A percentile compares a stretch with the other conserved stretches of the same genome.
These are phyloP conservation scores for Avena insularis DNA, from an alignment of 176 grass and related monocot species.

Conservation along the genomic window DNA sequence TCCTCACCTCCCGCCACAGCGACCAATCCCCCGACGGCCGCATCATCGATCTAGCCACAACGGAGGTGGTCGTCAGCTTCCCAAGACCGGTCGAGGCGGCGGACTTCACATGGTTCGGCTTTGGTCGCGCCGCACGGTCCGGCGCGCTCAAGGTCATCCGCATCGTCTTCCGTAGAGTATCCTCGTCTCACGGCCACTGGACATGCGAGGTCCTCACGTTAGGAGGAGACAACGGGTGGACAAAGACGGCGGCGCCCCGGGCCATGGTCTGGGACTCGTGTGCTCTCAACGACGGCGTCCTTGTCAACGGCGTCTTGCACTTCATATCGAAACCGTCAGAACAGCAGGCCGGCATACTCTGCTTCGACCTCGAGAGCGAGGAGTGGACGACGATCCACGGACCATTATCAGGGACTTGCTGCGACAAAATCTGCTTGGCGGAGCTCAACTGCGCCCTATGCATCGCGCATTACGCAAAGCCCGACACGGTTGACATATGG, in stretches of 20 bases:
- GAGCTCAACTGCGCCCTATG: too few species aligned
- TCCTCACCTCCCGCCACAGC: background rate
- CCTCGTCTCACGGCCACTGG: too few species aligned
- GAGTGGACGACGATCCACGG: background rate
- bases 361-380: too few species aligned
- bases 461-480: too few species aligned
- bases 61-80: background rate
- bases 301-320: background rate
- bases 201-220: background rate
- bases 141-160: background rate
- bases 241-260: background rate
- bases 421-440: too few species aligned
- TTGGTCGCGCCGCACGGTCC: background rate
- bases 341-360: too few species aligned
- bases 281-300: background rate
- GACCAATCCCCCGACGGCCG: background rate
- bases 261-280: background rate
- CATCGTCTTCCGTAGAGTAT: background rate
- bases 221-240: background rate
- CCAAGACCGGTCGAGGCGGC: background rate
- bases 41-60: background rate
- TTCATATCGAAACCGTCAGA: background rate
- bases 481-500: too few species aligned
- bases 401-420: background rate
- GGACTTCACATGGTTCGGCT: background rate